Conservation (phyloP, 768 basidiomycete species). For the Hygrocybe coccinea region DNA sequence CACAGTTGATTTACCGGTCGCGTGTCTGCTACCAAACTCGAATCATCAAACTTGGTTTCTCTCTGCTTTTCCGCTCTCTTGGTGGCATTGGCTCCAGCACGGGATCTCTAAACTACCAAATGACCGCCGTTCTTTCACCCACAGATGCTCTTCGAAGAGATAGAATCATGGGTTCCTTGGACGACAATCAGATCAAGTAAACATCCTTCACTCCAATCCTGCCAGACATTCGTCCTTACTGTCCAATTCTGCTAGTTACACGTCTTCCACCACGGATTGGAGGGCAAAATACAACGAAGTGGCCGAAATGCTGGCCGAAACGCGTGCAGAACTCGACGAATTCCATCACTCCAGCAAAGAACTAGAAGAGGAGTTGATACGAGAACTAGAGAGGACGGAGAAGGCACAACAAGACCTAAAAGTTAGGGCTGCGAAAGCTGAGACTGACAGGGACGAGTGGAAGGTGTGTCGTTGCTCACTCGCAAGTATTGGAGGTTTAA, state of each 20-base stretch:
- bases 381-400: slow-evolving; percentile 83
- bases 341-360: slow-evolving; percentile 86
- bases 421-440: slow-evolving; percentile 64
- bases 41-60: too few relatives aligned
- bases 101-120: slow-evolving; percentile 16
- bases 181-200: slow-evolving; percentile 65
- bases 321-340: slow-evolving; percentile 79
- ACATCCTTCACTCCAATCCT: slow-evolving; percentile 14
- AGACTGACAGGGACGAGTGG: slow-evolving; percentile 84
- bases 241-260: slow-evolving; percentile 41
- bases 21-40: neutral
- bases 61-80: too few relatives aligned
- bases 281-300: slow-evolving; percentile 76
- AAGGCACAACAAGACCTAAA: slow-evolving; percentile 76
- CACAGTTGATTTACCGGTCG: neutral
- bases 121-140: slow-evolving; percentile 64
- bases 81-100: too few relatives aligned
- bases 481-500: neutral
- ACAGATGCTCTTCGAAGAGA: slow-evolving; percentile 57
- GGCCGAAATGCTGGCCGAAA: slow-evolving; percentile 78
- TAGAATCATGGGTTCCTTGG: slow-evolving; percentile 51
- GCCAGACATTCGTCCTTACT: slow-evolving; percentile 10
- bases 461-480: slow-evolving; percentile 54
- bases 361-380: slow-evolving; percentile 88
- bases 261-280: slow-evolving; percentile 60